Evolutionary conservation across 2,329 filamentous ascomycete genomes (phyloP), one percentile per base, ranked within the genome.

Genomic region (Fusarium solani-melongenae): DNA sequence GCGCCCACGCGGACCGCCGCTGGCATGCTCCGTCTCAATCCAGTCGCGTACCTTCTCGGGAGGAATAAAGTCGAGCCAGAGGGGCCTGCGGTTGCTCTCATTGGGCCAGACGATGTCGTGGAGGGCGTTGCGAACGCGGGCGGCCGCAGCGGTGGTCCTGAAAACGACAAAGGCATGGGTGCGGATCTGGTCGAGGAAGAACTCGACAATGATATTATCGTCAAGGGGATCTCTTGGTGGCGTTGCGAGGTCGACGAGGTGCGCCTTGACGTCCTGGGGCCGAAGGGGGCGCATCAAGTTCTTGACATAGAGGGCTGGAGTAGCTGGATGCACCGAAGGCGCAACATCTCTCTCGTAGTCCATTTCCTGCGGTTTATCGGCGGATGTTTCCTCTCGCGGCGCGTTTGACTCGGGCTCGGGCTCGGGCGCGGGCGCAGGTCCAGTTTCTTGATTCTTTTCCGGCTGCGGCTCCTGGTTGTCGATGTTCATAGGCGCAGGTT

Each of bases 1-100:
- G 62, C 84, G 81, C 55, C 87, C 81, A 59, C 85, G 74, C 71
- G 72, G 66, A 2, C 72, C 72, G 17, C 86, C 77, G 75, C 83
- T 77, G 15, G 85, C 81, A 76, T 91, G 84, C 81, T 97, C 94
- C 44, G 83, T 87, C 9, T 90, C 87, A 67, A 97, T 92, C 94
- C 95, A 98, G 27, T 88, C 88, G 15, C 85, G 81, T 5, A 97
- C 88, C 72, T 91, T 90, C 29, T 94, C 91, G 20, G 92, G 89
- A 0, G 96, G 96, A 22, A 98, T 88, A 80, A 96, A 98, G 81
- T 99, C 96, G 5, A 94, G 94, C 89, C 92, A 97, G 1, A 98
- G 87, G 1, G 91, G 88, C 81, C 96, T 97, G 34, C 96, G 89
- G 74, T 92, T 93, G 67, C 92, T 91, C 83, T 98, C 96, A 67